Evolutionary conservation across 78 protist genomes (phyloP), one percentile per base, ranked within the genome.

Genomic region (Anaeramoeba ignava): DNA sequence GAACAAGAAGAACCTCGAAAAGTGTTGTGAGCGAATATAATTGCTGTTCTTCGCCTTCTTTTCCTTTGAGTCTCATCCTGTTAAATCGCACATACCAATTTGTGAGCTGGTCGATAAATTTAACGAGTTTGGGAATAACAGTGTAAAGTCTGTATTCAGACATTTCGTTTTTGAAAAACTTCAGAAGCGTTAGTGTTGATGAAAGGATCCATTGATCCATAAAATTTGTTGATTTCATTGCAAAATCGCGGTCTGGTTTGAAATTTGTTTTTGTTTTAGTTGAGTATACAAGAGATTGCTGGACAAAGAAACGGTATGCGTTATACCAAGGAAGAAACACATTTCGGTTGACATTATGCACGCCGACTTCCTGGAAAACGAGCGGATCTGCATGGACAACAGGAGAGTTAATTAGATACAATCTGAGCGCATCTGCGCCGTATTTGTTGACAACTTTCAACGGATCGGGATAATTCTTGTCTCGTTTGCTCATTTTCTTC

Each of bases 371-470:
- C 39, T 0, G 85, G 94, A 96, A 96, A 80, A 91, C 87, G 33
- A 97, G 89, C 3, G 78, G n/a, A 80, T 97, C 98, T 79, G 97
- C 99, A 38, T 95, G 85, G 40, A 97, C 99, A 31, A 93, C 99
- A 68, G 99, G 99, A 33, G 98, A 95, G 88, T 90, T 91, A 94
- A 97, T 95, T 40, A 98, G 93, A 85, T 96, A 98, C 80, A 98
- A 88, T 27, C 91, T 81, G 34, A 98, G 89, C 27, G 99, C 98
- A 78, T 98, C 99, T 0, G 99, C 98, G 40, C 99, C 99, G 83
- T 92, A 86, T 68, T 85, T 38, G 85, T 91, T 78, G 40, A 97
- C 33, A 41, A 98, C 93, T 39, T 81, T 67, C 67, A 37, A 79
- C 23, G 95, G 94, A 80, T 95, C 97, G 33, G 99, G 99, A 86